Evolutionary conservation across 2,329 filamentous ascomycete species (phyloP).

Genomic region (Hirsutella minnesotensis): DNA sequence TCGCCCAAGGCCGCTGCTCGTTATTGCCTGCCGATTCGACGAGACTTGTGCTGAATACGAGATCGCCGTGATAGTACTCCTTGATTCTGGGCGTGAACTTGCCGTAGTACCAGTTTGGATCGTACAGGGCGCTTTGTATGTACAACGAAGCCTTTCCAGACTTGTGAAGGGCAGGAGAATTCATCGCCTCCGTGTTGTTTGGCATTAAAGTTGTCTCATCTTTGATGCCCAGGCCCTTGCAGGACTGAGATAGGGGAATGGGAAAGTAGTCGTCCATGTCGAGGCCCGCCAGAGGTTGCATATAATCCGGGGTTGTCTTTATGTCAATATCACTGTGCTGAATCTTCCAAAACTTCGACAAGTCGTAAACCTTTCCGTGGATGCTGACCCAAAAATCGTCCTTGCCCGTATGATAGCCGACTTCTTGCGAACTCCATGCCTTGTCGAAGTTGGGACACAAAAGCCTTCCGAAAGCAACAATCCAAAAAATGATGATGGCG

Average conservation of each 20-base stretch:
- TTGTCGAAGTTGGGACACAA: constrained; percentile 89
- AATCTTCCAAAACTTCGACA: constrained; percentile 74
- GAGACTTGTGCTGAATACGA: constrained; percentile 55
- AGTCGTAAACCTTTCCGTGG: constrained; percentile 82
- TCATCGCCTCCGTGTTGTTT: constrained; percentile 53
- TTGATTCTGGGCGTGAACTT: constrained; percentile 69
- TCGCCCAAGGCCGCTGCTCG: constrained; percentile 65
- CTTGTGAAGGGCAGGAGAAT: constrained; percentile 49
- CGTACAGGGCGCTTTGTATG: constrained; percentile 42
- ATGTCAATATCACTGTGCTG: constrained; percentile 68
- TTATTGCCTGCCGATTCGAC: constrained; percentile 56
- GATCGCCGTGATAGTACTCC: constrained; percentile 74
- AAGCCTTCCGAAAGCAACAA: constrained; percentile 71
- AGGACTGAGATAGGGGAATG: constrained; percentile 63
- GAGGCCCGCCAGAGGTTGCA: constrained; percentile 67
- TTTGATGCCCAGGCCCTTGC: constrained; percentile 57
- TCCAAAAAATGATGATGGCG: constrained; percentile 77
- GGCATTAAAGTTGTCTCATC: constrained; percentile 42
- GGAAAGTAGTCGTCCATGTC: constrained; percentile 80
- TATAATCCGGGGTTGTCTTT: constrained; percentile 47
- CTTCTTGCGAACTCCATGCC: constrained; percentile 65
- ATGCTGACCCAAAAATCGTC: constrained; percentile 81
- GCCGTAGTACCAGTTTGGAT: constrained; percentile 64
- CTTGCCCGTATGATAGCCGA: constrained; percentile 56
- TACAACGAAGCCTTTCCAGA: constrained; percentile 53